Conservation (phyloP, 257 asterid genomes). For the Agastache rugosa region DNA sequence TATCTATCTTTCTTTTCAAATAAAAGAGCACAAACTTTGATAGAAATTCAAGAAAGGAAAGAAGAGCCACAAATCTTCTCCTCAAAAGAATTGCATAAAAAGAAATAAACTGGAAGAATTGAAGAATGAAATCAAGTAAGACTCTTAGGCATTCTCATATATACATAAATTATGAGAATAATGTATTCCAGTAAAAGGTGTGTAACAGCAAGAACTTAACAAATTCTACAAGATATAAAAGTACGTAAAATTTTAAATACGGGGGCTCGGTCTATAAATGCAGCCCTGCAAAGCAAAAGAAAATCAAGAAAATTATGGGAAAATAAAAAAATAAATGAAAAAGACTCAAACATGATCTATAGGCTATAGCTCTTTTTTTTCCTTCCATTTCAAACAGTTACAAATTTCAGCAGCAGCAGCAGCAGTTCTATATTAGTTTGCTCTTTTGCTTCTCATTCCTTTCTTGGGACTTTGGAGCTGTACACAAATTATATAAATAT, state of each 20-base stretch:
- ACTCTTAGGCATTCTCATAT: constrained; percentile 50
- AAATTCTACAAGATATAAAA: constrained; percentile 32
- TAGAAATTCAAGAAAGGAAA: not conserved
- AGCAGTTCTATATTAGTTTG: constrained; percentile 47
- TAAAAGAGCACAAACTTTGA: not conserved
- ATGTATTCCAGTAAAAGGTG: constrained; percentile 40
- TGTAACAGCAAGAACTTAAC: constrained; percentile 39
- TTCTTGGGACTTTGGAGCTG: constrained; percentile 63
- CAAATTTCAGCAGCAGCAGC: constrained; percentile 7
- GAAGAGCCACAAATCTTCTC: not conserved
- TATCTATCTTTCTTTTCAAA: too few species aligned
- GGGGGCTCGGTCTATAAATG: constrained; percentile 42
- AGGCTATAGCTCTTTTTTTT: constrained; percentile 27
- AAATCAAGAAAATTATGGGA: constrained; percentile 19
- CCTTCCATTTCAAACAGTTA: constrained; percentile 32
- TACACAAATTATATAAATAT: not conserved
- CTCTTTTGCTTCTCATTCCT: constrained; percentile 54
- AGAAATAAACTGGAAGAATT: constrained; percentile 27
- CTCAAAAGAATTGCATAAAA: not conserved
- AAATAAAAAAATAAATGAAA: not conserved
- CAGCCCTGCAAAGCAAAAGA: constrained; percentile 46
- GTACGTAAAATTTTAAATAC: constrained; percentile 5
- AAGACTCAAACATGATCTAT: constrained; percentile 37
- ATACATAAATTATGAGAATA: constrained; percentile 56
- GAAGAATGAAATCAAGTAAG: constrained; percentile 27